Evolutionary conservation across 352 stramenopile species (phyloP).

Genomic region (Globisporangium barbulae): DNA sequence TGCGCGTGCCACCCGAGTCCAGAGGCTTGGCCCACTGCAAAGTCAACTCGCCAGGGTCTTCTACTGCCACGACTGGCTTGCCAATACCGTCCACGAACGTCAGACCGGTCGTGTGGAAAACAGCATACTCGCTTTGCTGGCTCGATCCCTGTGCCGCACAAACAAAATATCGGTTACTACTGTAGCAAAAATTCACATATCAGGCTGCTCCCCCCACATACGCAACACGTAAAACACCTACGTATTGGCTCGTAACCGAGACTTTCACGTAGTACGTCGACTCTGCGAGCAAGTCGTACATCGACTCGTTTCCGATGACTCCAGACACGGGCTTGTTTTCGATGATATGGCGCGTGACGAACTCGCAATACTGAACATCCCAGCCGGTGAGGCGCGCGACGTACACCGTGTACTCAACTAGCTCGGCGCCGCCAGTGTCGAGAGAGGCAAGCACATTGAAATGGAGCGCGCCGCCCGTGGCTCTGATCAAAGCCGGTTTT

Average conservation of each 20-base stretch:
- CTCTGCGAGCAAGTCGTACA: constrained; percentile 31
- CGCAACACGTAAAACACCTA: constrained; percentile 13
- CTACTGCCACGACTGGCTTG: constrained; percentile 20
- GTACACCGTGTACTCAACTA: constrained; percentile 34
- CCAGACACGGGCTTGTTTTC: constrained; percentile 10
- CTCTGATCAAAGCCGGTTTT: constrained; percentile 22
- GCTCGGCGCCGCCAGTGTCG: constrained; percentile 32
- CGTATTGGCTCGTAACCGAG: constrained; percentile 11
- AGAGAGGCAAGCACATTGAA: constrained; percentile 31
- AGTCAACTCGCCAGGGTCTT: constrained; percentile 50
- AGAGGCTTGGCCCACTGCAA: constrained; percentile 36
- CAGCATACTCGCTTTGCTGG: constrained; percentile 14
- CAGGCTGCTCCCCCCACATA: neutral
- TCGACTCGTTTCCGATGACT: constrained; percentile 22
- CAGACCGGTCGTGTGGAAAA: constrained; percentile 31
- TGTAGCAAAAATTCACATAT: neutral
- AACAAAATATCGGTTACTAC: neutral
- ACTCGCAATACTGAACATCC: constrained; percentile 16
- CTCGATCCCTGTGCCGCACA: constrained; percentile 33
- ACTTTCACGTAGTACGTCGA: constrained; percentile 35
- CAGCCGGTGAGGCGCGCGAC: constrained; percentile 26
- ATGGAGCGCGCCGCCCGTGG: constrained; percentile 44
- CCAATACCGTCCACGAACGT: constrained; percentile 26
- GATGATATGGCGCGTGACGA: constrained; percentile 8
- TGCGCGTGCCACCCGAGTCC: constrained; percentile 36